Evolutionary conservation across 305 asterid species (phyloP).

Genomic region (Solanum hybrid): DNA sequence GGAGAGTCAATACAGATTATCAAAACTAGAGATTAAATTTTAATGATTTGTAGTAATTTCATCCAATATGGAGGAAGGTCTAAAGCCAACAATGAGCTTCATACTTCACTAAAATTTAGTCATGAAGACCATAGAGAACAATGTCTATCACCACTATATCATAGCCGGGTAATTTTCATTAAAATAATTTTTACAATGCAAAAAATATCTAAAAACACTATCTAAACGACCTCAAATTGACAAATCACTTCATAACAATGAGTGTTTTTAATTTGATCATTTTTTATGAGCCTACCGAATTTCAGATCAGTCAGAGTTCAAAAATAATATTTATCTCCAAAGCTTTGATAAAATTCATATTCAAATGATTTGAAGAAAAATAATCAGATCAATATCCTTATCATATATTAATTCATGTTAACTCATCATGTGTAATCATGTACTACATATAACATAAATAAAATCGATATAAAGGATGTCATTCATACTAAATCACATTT

Average conservation of each 20-base stretch:
- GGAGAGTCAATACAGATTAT: background rate
- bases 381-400: background rate
- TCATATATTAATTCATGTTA: background rate
- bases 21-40: background rate
- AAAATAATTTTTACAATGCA: background rate
- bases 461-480: no score
- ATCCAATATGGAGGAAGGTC: background rate
- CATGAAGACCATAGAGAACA: background rate
- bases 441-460: background rate
- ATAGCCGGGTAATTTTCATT: background rate
- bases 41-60: background rate
- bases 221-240: background rate
- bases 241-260: background rate
- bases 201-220: background rate
- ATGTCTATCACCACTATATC: background rate
- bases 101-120: background rate
- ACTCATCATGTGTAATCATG: background rate
- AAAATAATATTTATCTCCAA: background rate
- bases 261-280: background rate
- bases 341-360: background rate
- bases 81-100: background rate
- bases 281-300: background rate
- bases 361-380: no score
- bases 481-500: background rate
- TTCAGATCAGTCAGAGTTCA: background rate